phyloP scores from a whole-genome alignment of 129 eudicot genomes.

The Flaveria robusta region DNA sequence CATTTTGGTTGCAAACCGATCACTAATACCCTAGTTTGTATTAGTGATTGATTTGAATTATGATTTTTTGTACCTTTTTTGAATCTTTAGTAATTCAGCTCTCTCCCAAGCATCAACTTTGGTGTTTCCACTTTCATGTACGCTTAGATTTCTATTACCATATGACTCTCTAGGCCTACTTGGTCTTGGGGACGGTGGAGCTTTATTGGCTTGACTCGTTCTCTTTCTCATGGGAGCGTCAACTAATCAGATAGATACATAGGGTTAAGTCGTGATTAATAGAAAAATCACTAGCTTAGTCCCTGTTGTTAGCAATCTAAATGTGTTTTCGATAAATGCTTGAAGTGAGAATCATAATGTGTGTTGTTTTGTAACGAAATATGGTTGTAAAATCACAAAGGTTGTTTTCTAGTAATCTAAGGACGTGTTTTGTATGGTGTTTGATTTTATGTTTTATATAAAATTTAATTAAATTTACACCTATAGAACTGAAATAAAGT shows the following conservation, averaged over 20 bases:
- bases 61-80: conserved; percentile 44
- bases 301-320: neutral
- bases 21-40: no score
- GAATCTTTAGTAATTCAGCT: conserved; percentile 59
- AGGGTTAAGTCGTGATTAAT: neutral
- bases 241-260: conserved; percentile 4
- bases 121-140: conserved; percentile 35
- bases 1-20: no score
- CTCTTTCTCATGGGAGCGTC: conserved; percentile 39
- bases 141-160: conserved; percentile 37
- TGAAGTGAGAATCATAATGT: neutral
- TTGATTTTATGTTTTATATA: no score
- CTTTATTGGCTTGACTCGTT: conserved; percentile 27
- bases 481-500: no score
- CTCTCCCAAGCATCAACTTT: conserved; percentile 74
- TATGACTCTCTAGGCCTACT: conserved; percentile 31
- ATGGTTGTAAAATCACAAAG: no score
- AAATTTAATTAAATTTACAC: no score
- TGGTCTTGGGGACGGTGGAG: conserved; percentile 38
- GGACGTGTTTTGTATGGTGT: no score
- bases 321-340: neutral
- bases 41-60: neutral
- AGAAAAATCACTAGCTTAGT: neutral
- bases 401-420: no score
- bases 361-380: neutral